Conservation (phyloP, 495 filamentous ascomycete species). For the Hypoxylon trugodes region DNA sequence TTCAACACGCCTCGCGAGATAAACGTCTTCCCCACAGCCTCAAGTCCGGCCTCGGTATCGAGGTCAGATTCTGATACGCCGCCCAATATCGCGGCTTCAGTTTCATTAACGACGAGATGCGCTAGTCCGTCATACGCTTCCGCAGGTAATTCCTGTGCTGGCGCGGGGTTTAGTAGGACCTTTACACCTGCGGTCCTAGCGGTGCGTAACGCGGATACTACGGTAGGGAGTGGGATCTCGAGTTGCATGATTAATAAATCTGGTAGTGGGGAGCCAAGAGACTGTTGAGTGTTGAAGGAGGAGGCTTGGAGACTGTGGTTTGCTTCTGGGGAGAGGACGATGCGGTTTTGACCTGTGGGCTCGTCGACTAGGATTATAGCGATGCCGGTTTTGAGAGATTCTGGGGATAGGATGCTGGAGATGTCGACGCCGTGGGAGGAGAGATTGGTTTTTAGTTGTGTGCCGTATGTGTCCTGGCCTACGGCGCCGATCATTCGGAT, state of each 20-base stretch:
- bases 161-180: slow-evolving; percentile 86
- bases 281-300: slow-evolving; percentile 41
- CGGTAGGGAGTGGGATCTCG: slow-evolving; percentile 80
- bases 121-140: slow-evolving; percentile 73
- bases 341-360: slow-evolving; percentile 83
- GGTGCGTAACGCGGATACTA: slow-evolving; percentile 68
- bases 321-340: slow-evolving; percentile 81
- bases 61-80: slow-evolving; percentile 57
- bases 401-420: slow-evolving; percentile 57
- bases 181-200: slow-evolving; percentile 60
- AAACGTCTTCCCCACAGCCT: slow-evolving; percentile 64
- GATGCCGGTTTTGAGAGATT: slow-evolving; percentile 73
- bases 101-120: slow-evolving; percentile 90
- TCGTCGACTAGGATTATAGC: slow-evolving; percentile 86
- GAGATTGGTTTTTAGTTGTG: slow-evolving; percentile 59
- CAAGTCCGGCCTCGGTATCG: slow-evolving; percentile 55
- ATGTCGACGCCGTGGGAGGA: slow-evolving; percentile 69
- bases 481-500: slow-evolving; percentile 88
- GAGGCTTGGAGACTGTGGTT: slow-evolving; percentile 63
- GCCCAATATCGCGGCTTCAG: slow-evolving; percentile 79
- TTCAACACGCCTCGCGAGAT: slow-evolving; percentile 73
- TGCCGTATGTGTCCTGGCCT: slow-evolving; percentile 72
- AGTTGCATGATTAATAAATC: slow-evolving; percentile 86
- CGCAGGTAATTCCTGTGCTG: slow-evolving; percentile 73
- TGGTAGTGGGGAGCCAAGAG: slow-evolving; percentile 49